phyloP scores from a whole-genome alignment of 768 basidiomycete species.

The Asterophora lycoperdoides region DNA sequence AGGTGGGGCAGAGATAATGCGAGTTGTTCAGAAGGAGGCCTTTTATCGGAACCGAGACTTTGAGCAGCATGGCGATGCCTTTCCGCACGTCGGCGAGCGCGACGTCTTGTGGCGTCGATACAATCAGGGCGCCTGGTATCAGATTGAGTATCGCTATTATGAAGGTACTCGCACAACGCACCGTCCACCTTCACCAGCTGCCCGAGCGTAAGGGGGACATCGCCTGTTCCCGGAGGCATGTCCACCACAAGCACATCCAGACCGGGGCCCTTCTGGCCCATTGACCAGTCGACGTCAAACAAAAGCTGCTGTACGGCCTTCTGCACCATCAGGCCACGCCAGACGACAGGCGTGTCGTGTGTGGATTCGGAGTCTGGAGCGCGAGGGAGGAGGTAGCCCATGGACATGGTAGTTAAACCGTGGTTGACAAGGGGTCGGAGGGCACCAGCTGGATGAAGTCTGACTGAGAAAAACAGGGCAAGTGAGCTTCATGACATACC shows the following conservation, averaged over 20 bases:
- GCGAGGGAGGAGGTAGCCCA: constrained; percentile 86
- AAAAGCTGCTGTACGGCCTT: constrained; percentile 95
- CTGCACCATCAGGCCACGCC: constrained; percentile 98
- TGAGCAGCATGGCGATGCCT: constrained; percentile 89
- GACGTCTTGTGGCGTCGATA: constrained; percentile 95
- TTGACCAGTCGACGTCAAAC: constrained; percentile 91
- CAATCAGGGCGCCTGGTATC: constrained; percentile 76
- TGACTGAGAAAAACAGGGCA: not conserved
- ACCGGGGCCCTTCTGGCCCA: constrained; percentile 37
- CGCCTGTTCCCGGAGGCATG: constrained; percentile 97
- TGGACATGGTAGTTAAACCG: constrained; percentile 91
- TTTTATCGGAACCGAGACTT: constrained; percentile 85
- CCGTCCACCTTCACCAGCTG: constrained; percentile 85
- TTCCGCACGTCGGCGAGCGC: constrained; percentile 89
- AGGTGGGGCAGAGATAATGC: constrained; percentile 74
- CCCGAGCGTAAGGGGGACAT: constrained; percentile 88
- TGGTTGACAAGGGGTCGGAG: constrained; percentile 84
- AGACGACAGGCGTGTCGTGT: constrained; percentile 80
- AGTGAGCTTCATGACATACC: constrained; percentile 36
- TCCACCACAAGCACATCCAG: constrained; percentile 89
- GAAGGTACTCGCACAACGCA: constrained; percentile 68
- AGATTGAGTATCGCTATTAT: not conserved
- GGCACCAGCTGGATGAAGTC: constrained; percentile 52
- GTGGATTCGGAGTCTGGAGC: constrained; percentile 42
- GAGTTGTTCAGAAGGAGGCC: constrained; percentile 89